A percentile compares a stretch with the other conserved stretches of the same genome.
These are phyloP conservation scores for Marasmius oreades DNA, from an alignment of 1,284 basidiomycete species.

Conservation along the genomic window DNA sequence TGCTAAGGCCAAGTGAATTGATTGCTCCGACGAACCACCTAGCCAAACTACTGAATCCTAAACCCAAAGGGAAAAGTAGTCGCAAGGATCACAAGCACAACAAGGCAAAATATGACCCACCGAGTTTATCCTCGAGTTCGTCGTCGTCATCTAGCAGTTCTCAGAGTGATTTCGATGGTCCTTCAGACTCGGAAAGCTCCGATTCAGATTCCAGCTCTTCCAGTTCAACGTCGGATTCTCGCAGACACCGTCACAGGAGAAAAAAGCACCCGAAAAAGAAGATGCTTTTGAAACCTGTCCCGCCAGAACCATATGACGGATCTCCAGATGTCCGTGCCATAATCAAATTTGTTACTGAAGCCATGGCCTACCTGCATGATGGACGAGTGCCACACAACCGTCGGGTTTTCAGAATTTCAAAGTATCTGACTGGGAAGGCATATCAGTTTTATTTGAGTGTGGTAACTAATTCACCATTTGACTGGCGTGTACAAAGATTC, in stretches of 20 bases:
- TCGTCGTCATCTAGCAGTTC: too few species aligned
- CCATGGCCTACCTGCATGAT: slow-evolving; percentile 24
- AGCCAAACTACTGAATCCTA: slow-evolving; percentile 1
- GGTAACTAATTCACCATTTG: slow-evolving; percentile 23
- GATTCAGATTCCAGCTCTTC: neutral
- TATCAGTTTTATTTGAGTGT: slow-evolving; percentile 35
- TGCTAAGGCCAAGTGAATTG: slow-evolving; percentile 5
- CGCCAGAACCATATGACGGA: slow-evolving; percentile 28
- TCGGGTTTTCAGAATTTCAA: slow-evolving; percentile 24
- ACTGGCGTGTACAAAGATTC: slow-evolving; percentile 22
- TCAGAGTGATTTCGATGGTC: too few species aligned
- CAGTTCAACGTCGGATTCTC: neutral
- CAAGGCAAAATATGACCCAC: too few species aligned
- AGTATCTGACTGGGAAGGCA: slow-evolving; percentile 32
- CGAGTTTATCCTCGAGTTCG: too few species aligned
- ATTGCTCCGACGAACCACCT: slow-evolving; percentile 9
- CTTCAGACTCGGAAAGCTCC: neutral
- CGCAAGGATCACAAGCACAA: too few species aligned
- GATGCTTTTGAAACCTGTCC: slow-evolving; percentile 23
- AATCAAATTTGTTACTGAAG: slow-evolving; percentile 28
- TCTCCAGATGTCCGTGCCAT: slow-evolving; percentile 20
- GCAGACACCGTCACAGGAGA: neutral
- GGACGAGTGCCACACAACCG: slow-evolving; percentile 20
- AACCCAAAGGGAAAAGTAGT: too few species aligned
- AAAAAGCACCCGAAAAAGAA: neutral